Conservation (phyloP, 2,329 filamentous ascomycete genomes). For the Raffaelea ambrosiae region DNA sequence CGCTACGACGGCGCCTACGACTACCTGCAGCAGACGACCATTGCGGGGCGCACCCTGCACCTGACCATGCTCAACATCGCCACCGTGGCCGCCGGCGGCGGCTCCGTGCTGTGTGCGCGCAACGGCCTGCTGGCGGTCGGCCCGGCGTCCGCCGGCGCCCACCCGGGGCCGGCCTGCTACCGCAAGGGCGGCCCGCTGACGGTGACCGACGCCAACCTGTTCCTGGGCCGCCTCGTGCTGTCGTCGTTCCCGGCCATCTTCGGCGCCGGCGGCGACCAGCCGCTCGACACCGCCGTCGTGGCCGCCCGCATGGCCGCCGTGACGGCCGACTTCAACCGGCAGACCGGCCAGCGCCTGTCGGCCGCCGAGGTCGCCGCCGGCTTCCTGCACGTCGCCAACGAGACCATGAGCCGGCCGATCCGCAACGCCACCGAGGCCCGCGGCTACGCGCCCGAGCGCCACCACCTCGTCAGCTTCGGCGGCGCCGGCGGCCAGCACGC, state of each 20-base stretch:
- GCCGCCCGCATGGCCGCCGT: slow-evolving; percentile 67
- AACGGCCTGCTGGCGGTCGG: slow-evolving; percentile 64
- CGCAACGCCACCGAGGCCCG: slow-evolving; percentile 87
- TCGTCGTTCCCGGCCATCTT: slow-evolving; percentile 63
- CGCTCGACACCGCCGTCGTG: slow-evolving; percentile 43
- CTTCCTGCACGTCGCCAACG: slow-evolving; percentile 49
- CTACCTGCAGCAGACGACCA: slow-evolving; percentile 59
- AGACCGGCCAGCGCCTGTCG: slow-evolving; percentile 62
- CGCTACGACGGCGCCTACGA: slow-evolving; percentile 45
- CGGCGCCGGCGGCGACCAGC: slow-evolving; percentile 52
- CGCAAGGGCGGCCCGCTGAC: slow-evolving; percentile 59
- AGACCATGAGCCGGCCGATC: slow-evolving; percentile 84
- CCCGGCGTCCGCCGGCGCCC: slow-evolving; percentile 59
- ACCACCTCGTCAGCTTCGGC: slow-evolving; percentile 84
- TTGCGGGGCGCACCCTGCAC: slow-evolving; percentile 78
- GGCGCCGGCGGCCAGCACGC: slow-evolving; percentile 88
- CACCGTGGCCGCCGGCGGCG: slow-evolving; percentile 84
- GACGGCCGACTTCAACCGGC: slow-evolving; percentile 66
- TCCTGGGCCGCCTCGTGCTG: slow-evolving; percentile 45
- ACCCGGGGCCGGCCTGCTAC: slow-evolving; percentile 60
- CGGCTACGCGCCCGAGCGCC: slow-evolving; percentile 81
- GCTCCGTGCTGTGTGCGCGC: slow-evolving; percentile 53
- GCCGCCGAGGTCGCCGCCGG: slow-evolving; percentile 57
- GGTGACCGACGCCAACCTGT: slow-evolving; percentile 59
- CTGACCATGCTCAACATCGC: slow-evolving; percentile 90